Base-by-base conservation (phyloP, 345 rosid species). In the Eucalyptus erythrocorys region DNA sequence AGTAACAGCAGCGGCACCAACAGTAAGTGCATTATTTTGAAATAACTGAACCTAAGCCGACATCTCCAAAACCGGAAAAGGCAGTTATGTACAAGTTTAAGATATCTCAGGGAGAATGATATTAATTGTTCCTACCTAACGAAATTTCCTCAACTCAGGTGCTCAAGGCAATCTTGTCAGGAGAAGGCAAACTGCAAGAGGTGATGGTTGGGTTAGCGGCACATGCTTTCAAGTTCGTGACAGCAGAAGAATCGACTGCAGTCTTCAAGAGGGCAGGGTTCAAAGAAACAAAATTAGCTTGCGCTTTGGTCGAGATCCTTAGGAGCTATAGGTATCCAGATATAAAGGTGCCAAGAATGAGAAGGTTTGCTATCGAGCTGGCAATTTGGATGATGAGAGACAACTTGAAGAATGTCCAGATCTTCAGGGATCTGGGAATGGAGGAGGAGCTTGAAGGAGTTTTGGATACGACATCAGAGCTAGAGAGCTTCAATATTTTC, bases 381-480 rank as follows among this genome's bases (percentile, higher is more conserved):
- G 96, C 94, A 49, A 93, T 94, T 53, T 93, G 97, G 96, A 94
- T 97, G 98, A 97, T 97, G 96, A 92, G 88, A 91, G 93, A 91
- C 88, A 92, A 93, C 76, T 79, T 14, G 49, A 87, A 57, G 71
- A 94, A 90, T 87, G 87, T 90, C 21, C 64, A 24, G 27, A 89
- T 89, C 68, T 94, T 95, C 71, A 92, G 88, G 87, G 91, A 92
- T 6, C 87, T 93, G 87, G 93, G 96, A 19, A 80, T 96, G 93
- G 95, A 95, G 91, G 89, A 86, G 88, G 95, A 92, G 92, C 91
- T 95, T 32, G 94, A 93, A 64, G 88, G 89, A 85, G 96, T 94
- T 85, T 59, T 94, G 50, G 98, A 97, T 85, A 94, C 96, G 49
- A 97, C 99, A 22, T 90, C 96, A 37, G 98, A 96, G 92, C 89